Conservation (phyloP, 2,329 filamentous ascomycete genomes). For the Venturia carpophila region DNA sequence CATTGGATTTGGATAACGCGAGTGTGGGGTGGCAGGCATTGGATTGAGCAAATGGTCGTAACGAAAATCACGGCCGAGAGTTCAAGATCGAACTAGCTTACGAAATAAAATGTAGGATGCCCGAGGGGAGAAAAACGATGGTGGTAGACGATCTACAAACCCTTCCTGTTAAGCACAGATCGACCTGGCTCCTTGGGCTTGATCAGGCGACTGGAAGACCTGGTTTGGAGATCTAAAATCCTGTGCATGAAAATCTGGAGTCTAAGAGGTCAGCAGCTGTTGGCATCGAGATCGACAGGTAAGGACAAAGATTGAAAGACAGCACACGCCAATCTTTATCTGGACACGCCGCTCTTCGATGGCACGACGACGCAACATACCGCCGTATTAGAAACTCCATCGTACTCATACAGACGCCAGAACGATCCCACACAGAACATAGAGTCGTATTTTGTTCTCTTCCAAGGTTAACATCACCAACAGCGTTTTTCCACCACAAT, state of each 20-base stretch:
- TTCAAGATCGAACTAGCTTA: not conserved
- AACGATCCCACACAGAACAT: not conserved
- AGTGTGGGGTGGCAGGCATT: not conserved
- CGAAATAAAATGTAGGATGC: not conserved
- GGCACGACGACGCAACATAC: not conserved
- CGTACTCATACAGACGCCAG: conserved; percentile 8
- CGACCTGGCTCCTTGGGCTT: not conserved
- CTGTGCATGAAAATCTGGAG: not conserved
- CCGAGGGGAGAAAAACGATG: not conserved
- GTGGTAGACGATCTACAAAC: not conserved
- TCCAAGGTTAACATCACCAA: not conserved
- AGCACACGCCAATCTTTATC: not conserved
- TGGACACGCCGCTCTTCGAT: not conserved
- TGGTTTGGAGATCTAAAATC: not conserved
- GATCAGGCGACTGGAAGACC: not conserved
- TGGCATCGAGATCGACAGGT: not conserved
- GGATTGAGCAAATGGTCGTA: not conserved
- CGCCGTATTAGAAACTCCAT: not conserved
- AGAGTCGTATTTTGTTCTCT: not conserved
- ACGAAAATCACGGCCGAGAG: not conserved
- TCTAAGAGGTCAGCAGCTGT: not conserved
- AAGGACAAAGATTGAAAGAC: not conserved
- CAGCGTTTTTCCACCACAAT: not conserved
- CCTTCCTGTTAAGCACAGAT: not conserved
- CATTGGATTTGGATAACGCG: not conserved